Conservation (phyloP, 495 filamentous ascomycete species). For the Bathelium albidoporum region DNA sequence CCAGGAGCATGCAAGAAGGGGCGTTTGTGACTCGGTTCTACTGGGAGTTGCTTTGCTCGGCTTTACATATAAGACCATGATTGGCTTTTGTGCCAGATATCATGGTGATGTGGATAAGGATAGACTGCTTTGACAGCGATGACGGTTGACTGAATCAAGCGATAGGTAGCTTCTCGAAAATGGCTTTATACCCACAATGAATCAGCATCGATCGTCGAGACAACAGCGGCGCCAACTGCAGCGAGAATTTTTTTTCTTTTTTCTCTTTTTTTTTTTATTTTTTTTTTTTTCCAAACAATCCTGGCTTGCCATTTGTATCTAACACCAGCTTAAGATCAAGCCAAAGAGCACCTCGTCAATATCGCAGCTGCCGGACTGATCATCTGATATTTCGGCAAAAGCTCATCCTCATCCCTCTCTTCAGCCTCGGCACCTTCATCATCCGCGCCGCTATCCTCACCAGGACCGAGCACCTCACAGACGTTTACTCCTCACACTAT, state of each 20-base stretch:
- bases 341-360: no score
- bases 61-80: neutral
- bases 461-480: constrained; percentile 20
- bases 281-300: neutral
- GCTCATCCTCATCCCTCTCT: constrained; percentile 14
- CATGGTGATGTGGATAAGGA: neutral
- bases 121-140: neutral
- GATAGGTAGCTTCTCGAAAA: constrained; percentile 3
- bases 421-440: constrained; percentile 24
- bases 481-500: constrained; percentile 18
- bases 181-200: neutral
- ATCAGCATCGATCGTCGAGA: neutral
- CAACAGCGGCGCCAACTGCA: no score
- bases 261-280: neutral
- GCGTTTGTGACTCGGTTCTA: neutral
- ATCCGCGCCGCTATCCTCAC: constrained; percentile 24
- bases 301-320: neutral
- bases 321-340: no score
- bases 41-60: neutral
- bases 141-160: neutral
- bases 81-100: neutral
- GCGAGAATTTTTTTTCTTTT: neutral
- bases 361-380: no score
- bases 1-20: neutral
- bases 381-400: constrained; percentile 20